phyloP scores from a whole-genome alignment of 257 asterid genomes.

The Gardenia jasminoides region DNA sequence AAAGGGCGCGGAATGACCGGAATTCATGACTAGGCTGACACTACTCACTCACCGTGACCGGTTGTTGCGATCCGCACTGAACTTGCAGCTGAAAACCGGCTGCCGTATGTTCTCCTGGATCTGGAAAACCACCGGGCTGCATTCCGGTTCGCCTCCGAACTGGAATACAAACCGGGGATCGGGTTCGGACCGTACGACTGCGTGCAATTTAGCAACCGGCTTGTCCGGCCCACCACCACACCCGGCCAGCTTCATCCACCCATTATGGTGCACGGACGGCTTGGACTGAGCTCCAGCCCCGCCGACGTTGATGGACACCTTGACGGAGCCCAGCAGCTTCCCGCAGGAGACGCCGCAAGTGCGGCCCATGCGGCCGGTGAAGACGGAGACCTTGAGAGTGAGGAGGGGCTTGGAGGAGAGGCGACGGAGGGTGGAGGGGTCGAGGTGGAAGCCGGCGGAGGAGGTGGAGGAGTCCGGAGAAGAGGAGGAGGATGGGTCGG shows the following conservation, averaged over 20 bases:
- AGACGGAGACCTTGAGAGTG: conserved; percentile 54
- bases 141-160: conserved; percentile 91
- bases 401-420: conserved; percentile 37
- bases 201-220: conserved; percentile 53
- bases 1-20: conserved; percentile 7
- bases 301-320: conserved; percentile 32
- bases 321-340: conserved; percentile 54
- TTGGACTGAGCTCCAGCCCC: conserved; percentile 49
- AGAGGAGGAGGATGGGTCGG: conserved; percentile 15
- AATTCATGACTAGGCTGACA: not conserved
- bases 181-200: conserved; percentile 70
- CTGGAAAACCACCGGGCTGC: conserved; percentile 88
- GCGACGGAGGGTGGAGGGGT: conserved; percentile 65
- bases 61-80: conserved; percentile 70
- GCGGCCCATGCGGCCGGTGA: conserved; percentile 67
- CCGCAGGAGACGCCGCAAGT: conserved; percentile 67
- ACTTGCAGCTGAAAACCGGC: conserved; percentile 95
- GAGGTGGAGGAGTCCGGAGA: conserved; percentile 45
- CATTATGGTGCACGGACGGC: conserved; percentile 49
- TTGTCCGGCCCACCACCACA: conserved; percentile 12
- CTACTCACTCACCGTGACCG: conserved; percentile 64
- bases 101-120: conserved; percentile 75
- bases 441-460: conserved; percentile 63
- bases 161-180: conserved; percentile 88
- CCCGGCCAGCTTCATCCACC: conserved; percentile 62